A percentile compares a stretch with the other conserved stretches of the same genome.
phyloP scores from a whole-genome alignment of 2,329 filamentous ascomycete genomes.

The Colletotrichum eleusines region DNA sequence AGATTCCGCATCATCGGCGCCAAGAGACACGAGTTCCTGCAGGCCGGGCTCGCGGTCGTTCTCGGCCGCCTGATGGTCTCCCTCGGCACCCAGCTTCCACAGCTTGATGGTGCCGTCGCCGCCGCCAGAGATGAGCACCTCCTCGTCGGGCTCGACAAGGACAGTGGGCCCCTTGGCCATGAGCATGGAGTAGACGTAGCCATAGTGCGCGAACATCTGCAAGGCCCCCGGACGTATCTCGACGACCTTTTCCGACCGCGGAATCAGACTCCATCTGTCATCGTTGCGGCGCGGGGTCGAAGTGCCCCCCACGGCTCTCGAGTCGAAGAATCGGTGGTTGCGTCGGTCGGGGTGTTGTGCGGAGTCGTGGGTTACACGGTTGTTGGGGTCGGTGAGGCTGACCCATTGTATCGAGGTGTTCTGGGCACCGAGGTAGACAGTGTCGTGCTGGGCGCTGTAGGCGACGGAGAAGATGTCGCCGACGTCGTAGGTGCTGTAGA shows the following conservation, averaged over 20 bases:
- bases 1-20: conserved; percentile 71
- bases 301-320: conserved; percentile 83
- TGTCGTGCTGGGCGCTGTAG: conserved; percentile 83
- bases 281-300: conserved; percentile 79
- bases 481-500: conserved; percentile 93
- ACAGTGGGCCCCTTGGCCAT: conserved; percentile 77
- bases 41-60: conserved; percentile 71
- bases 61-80: conserved; percentile 55
- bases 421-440: conserved; percentile 91
- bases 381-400: conserved; percentile 73
- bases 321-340: conserved; percentile 94
- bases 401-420: conserved; percentile 98
- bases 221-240: conserved; percentile 87
- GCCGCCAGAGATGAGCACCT: conserved; percentile 89
- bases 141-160: conserved; percentile 77
- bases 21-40: conserved; percentile 75
- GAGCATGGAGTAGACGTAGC: conserved; percentile 97
- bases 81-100: conserved; percentile 75
- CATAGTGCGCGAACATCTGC: conserved; percentile 90
- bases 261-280: conserved; percentile 67
- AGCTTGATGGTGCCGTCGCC: conserved; percentile 95
- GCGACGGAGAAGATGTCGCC: conserved; percentile 97
- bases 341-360: conserved; percentile 80
- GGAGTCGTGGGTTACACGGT: conserved; percentile 70
- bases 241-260: conserved; percentile 68